Base-by-base conservation (phyloP, 2,329 filamentous ascomycete genomes). In the Didymella pinodella region DNA sequence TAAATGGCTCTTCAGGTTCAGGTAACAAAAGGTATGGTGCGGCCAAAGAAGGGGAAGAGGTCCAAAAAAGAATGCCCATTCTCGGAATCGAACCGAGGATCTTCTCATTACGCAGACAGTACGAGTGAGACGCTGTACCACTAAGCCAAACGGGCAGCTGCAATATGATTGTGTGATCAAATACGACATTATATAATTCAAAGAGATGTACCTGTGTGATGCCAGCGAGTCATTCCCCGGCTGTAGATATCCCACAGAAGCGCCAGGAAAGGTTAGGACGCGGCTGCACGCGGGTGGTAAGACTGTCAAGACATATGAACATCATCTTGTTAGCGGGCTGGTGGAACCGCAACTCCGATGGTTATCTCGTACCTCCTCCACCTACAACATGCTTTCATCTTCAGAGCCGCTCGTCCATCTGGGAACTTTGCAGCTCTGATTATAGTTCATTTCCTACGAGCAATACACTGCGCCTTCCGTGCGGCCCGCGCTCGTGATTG, bases 21-120 rank as follows among this genome's bases (percentile, higher is more conserved):
- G 29, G 10, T 11, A 12, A 11, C 8, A 31, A 31, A 31, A 31
- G 8, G 8, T 31, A 31, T 10, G 10, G 3, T 31, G 10, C 12
- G 11, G 12, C 32, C 32, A 16, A 34, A 2, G 1, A 6, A 12
- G 14, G 12, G 1, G 7, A 18, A 18, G 34, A 18, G 3, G 34
- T 8, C 4, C 38, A 25, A 41, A 41, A 41, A 40, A 18, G 7
- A 4, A 20, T 61, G 59, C 59, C 59, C 59, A 57, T 49, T 61
- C 54, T 61, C 59, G 54, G 59, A 61, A 61, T 61, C 59, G 59
- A 61, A 61, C 59, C 54, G 59, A 61, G 54, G 59, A 61, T 58
- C 59, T 61, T 61, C 54, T 61, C 59, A 61, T 61, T 32, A 32
- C 31, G 31, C 4, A 32, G 12, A 32, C 5, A 6, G 22, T 61